Evolutionary conservation across 805 yeast genomes (phyloP).

Genomic region (Kluyveromyces aestuarii): DNA sequence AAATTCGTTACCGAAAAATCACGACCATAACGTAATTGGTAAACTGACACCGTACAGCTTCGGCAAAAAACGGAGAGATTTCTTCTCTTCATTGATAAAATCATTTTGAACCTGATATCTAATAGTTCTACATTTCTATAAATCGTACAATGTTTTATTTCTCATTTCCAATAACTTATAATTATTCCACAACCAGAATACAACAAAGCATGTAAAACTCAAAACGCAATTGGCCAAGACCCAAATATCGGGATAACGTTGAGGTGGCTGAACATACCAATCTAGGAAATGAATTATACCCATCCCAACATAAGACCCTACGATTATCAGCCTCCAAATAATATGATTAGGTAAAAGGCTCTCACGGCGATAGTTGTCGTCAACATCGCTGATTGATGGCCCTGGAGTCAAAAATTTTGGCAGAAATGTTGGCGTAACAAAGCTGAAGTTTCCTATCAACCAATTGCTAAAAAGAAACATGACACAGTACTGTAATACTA

Average conservation of each 20-base stretch:
- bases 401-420: slow-evolving; percentile 37
- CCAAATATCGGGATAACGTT: slow-evolving; percentile 74
- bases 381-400: slow-evolving; percentile 31
- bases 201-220: slow-evolving; percentile 63
- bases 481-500: slow-evolving; percentile 62
- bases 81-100: too few species aligned
- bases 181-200: slow-evolving; percentile 80
- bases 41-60: too few species aligned
- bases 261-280: slow-evolving; percentile 40
- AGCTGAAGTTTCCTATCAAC: slow-evolving; percentile 60
- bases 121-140: slow-evolving; percentile 6
- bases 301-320: slow-evolving; percentile 45
- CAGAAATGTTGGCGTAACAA: slow-evolving; percentile 37
- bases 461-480: slow-evolving; percentile 62
- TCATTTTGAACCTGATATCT: too few species aligned
- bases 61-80: too few species aligned
- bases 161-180: slow-evolving; percentile 38
- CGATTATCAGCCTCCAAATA: slow-evolving; percentile 43
- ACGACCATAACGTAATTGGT: too few species aligned
- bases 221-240: slow-evolving; percentile 64
- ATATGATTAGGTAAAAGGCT: slow-evolving; percentile 40
- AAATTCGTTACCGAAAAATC: too few species aligned
- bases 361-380: slow-evolving; percentile 28
- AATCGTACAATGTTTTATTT: slow-evolving; percentile 18
- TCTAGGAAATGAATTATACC: slow-evolving; percentile 48